A percentile compares a stretch with the other conserved stretches of the same genome.
These are phyloP conservation scores for Evernia prunastri DNA, from an alignment of 495 filamentous ascomycete genomes.

Conservation along the genomic window DNA sequence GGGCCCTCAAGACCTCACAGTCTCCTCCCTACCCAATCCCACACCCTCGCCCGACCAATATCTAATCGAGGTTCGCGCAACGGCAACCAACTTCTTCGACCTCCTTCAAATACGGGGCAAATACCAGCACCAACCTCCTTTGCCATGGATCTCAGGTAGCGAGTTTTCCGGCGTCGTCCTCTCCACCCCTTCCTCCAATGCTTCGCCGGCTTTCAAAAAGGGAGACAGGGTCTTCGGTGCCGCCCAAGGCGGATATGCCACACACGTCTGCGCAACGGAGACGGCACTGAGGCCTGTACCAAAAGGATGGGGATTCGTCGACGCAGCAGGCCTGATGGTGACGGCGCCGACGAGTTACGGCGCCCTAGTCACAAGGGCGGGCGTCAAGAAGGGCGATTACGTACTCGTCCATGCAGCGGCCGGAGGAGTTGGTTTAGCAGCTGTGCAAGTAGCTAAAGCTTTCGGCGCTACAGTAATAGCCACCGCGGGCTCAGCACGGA, in stretches of 20 bases:
- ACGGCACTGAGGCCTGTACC: slow-evolving; percentile 65
- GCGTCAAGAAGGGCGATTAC: slow-evolving; percentile 70
- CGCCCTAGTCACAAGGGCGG: slow-evolving; percentile 69
- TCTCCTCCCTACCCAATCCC: slow-evolving; percentile 67
- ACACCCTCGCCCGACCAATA: slow-evolving; percentile 65
- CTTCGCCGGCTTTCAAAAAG: slow-evolving; percentile 52
- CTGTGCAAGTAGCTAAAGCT: slow-evolving; percentile 90
- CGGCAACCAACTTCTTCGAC: slow-evolving; percentile 94
- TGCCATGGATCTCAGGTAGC: slow-evolving; percentile 82
- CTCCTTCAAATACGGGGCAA: slow-evolving; percentile 75
- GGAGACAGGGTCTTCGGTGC: slow-evolving; percentile 86
- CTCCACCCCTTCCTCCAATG: slow-evolving; percentile 48
- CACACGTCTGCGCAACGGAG: slow-evolving; percentile 61
- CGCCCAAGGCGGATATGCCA: slow-evolving; percentile 79
- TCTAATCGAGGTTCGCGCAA: slow-evolving; percentile 79
- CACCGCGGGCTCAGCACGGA: slow-evolving; percentile 70
- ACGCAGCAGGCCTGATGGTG: slow-evolving; percentile 84
- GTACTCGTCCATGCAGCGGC: slow-evolving; percentile 91
- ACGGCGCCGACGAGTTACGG: slow-evolving; percentile 89
- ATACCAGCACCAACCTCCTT: slow-evolving; percentile 59
- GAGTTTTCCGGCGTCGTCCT: slow-evolving; percentile 81
- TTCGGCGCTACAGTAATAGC: slow-evolving; percentile 85
- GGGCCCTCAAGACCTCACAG: slow-evolving; percentile 68
- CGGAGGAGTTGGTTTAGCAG: slow-evolving; percentile 84
- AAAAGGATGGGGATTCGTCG: slow-evolving; percentile 69